These are phyloP conservation scores for Meyerozyma elateridarum DNA, from an alignment of 1,139 yeast species.

Conservation along the genomic window DNA sequence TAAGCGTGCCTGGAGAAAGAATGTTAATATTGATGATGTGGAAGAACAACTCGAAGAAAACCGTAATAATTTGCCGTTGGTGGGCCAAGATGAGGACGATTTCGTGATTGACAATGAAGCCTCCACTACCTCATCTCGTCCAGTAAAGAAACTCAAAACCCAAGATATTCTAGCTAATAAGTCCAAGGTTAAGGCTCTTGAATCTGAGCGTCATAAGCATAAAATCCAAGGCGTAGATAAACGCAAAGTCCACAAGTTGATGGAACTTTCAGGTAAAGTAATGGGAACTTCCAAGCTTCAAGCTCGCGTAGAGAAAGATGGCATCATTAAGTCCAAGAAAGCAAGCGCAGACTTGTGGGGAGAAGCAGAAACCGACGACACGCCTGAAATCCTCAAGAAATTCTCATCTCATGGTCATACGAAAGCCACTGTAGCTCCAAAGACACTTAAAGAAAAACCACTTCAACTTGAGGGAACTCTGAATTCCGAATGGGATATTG, in stretches of 20 bases:
- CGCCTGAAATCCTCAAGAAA: conserved; percentile 37
- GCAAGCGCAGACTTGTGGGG: conserved; percentile 63
- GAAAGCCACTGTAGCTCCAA: conserved; percentile 49
- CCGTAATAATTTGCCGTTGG: conserved; percentile 61
- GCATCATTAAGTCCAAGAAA: conserved; percentile 46
- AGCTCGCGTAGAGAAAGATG: conserved; percentile 57
- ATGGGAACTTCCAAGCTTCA: conserved; percentile 49
- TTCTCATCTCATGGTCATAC: conserved; percentile 49
- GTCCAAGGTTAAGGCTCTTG: conserved; percentile 73
- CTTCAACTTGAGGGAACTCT: conserved; percentile 41
- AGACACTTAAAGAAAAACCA: conserved; percentile 54
- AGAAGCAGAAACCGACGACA: conserved; percentile 24
- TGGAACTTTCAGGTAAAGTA: conserved; percentile 71
- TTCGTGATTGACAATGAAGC: conserved; percentile 66
- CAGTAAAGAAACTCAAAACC: conserved; percentile 54
- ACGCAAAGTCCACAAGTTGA: conserved; percentile 62
- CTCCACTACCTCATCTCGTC: conserved; percentile 7
- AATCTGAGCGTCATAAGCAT: conserved; percentile 29
- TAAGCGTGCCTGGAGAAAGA: conserved; percentile 93
- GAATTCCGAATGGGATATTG: conserved; percentile 48
- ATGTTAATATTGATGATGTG: conserved; percentile 78
- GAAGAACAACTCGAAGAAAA: conserved; percentile 65
- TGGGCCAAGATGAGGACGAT: conserved; percentile 55
- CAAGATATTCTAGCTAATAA: conserved; percentile 70
- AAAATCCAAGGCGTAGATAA: conserved; percentile 64